Evolutionary conservation across 257 asterid species (phyloP).

Genomic region (Solanum neorickii): DNA sequence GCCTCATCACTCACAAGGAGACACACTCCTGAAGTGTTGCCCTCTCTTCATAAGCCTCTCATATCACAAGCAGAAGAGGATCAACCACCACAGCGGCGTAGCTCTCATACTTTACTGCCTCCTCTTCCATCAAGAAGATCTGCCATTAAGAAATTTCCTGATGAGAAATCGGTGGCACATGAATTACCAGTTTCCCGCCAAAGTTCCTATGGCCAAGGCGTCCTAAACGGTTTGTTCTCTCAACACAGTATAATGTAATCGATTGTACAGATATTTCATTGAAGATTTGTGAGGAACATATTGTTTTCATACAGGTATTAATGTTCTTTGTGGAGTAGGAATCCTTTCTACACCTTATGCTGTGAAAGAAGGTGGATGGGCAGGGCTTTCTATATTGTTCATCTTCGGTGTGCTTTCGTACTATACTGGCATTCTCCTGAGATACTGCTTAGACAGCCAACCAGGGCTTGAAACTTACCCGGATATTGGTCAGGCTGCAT

Average conservation of each 20-base stretch:
- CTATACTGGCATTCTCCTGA: conserved; percentile 85
- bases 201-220: conserved; percentile 74
- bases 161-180: conserved; percentile 46
- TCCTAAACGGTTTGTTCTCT: conserved; percentile 48
- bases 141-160: conserved; percentile 28
- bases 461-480: conserved; percentile 97
- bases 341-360: conserved; percentile 97
- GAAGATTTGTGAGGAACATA: background rate
- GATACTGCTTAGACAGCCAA: conserved; percentile 81
- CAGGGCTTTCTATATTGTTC: conserved; percentile 64
- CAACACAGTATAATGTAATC: background rate
- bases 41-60: conserved; percentile 61
- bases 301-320: conserved; percentile 42
- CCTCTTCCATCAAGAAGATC: conserved; percentile 53
- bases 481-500: conserved; percentile 97
- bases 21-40: conserved; percentile 69
- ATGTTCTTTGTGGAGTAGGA: conserved; percentile 96
- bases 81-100: conserved; percentile 37
- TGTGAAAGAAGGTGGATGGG: conserved; percentile 91
- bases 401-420: conserved; percentile 65
- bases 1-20: conserved; percentile 57
- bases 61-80: conserved; percentile 34
- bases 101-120: conserved; percentile 51
- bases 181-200: conserved; percentile 44
- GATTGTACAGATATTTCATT: background rate